phyloP scores from a whole-genome alignment of 2,329 filamentous ascomycete species.

The Dothideomycetes sp. region DNA sequence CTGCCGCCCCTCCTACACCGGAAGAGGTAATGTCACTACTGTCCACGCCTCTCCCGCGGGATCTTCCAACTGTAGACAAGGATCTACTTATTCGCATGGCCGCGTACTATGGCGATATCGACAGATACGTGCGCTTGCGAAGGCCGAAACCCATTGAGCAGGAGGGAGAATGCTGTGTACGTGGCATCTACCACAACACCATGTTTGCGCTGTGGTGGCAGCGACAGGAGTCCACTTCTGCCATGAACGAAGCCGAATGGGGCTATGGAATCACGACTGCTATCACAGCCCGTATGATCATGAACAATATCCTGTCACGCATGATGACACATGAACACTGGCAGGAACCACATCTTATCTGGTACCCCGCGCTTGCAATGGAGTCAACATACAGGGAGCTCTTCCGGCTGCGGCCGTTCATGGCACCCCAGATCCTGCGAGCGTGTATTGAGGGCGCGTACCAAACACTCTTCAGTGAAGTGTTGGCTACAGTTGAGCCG shows the following conservation, averaged over 20 bases:
- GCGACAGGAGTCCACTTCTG: conserved; percentile 2
- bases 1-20: conserved; percentile 4
- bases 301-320: conserved; percentile 20
- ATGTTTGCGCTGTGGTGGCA: conserved; percentile 27
- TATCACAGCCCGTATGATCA: conserved; percentile 20
- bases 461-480: conserved; percentile 10
- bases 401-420: conserved; percentile 7
- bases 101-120: conserved; percentile 28
- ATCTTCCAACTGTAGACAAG: conserved; percentile 28
- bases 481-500: background rate
- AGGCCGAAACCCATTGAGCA: conserved; percentile 16
- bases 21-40: too few relatives aligned
- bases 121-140: conserved; percentile 27
- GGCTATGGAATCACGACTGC: conserved; percentile 11
- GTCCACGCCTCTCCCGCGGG: conserved; percentile 21
- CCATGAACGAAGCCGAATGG: too few relatives aligned
- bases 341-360: conserved; percentile 13
- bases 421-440: conserved; percentile 11
- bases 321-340: background rate
- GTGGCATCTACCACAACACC: conserved; percentile 28
- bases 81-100: conserved; percentile 27
- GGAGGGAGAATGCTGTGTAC: conserved; percentile 20
- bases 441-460: conserved; percentile 12
- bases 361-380: conserved; percentile 12
- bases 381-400: conserved; percentile 10